Conservation (phyloP, 345 rosid genomes). For the Garcia nutans region DNA sequence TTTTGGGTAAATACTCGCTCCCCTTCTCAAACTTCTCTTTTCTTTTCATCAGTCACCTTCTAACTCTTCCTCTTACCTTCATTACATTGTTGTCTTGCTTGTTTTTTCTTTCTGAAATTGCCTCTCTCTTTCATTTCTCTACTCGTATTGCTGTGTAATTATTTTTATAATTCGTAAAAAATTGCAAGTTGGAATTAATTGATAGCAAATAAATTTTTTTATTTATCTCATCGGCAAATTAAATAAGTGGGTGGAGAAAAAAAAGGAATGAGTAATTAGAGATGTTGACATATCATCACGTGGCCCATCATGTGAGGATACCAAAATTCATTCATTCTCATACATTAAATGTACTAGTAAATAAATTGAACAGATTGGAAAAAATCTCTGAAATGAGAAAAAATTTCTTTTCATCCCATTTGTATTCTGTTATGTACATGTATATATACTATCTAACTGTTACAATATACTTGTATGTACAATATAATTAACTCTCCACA, state of each 20-base stretch:
- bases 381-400: too few relatives aligned
- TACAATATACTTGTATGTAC: too few relatives aligned
- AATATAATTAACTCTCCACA: too few relatives aligned
- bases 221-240: slow-evolving; percentile 9
- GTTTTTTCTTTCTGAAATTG: not conserved
- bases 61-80: slow-evolving; percentile 13
- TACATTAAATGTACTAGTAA: not conserved
- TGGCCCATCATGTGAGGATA: slow-evolving; percentile 42
- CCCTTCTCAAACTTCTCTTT: not conserved
- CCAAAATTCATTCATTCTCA: slow-evolving; percentile 23
- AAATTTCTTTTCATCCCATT: too few relatives aligned
- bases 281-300: slow-evolving; percentile 37
- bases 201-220: too few relatives aligned
- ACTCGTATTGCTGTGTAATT: not conserved
- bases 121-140: not conserved
- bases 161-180: too few relatives aligned
- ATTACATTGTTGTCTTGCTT: slow-evolving; percentile 1
- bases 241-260: slow-evolving; percentile 10
- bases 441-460: too few relatives aligned
- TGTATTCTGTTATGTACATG: too few relatives aligned
- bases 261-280: slow-evolving; percentile 20
- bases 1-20: not conserved
- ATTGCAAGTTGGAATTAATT: too few relatives aligned
- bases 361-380: too few relatives aligned
- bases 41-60: slow-evolving; percentile 16